Conservation (phyloP, 2,329 filamentous ascomycete species). For the Paraphaeosphaeria minitans region DNA sequence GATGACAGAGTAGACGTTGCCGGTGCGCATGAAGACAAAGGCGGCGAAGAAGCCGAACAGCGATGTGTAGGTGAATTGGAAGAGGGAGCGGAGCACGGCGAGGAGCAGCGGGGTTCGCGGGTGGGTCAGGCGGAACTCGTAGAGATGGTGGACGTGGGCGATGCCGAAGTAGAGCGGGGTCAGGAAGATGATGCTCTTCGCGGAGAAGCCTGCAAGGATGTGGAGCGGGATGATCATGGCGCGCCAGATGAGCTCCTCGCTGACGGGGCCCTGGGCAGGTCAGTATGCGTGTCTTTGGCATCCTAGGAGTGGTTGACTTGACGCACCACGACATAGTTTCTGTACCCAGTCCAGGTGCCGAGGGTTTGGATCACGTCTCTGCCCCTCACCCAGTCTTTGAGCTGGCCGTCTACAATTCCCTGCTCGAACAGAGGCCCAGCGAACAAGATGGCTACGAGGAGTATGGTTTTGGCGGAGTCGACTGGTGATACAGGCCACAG, state of each 20-base stretch:
- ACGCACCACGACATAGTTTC: constrained; percentile 84
- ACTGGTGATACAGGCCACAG: constrained; percentile 75
- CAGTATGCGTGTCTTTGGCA: constrained; percentile 9
- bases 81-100: constrained; percentile 71
- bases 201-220: constrained; percentile 64
- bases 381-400: constrained; percentile 67
- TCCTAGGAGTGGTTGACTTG: constrained; percentile 42
- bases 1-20: constrained; percentile 76
- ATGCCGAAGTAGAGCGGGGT: constrained; percentile 90
- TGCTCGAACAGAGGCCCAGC: constrained; percentile 81
- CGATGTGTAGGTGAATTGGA: constrained; percentile 90
- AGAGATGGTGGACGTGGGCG: constrained; percentile 93
- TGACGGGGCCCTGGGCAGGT: constrained; percentile 69
- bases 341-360: constrained; percentile 78
- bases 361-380: constrained; percentile 62
- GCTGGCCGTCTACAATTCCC: constrained; percentile 72
- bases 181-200: constrained; percentile 70
- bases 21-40: constrained; percentile 85
- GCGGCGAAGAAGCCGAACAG: constrained; percentile 93
- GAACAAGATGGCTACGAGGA: constrained; percentile 80
- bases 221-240: constrained; percentile 84
- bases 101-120: constrained; percentile 68
- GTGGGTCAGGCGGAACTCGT: constrained; percentile 86
- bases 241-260: constrained; percentile 93
- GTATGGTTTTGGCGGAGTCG: constrained; percentile 68